Evolutionary conservation across 2,329 filamentous ascomycete species (phyloP), one percentile per base, ranked within the genome.

Genomic region (Orbilia brochopaga): DNA sequence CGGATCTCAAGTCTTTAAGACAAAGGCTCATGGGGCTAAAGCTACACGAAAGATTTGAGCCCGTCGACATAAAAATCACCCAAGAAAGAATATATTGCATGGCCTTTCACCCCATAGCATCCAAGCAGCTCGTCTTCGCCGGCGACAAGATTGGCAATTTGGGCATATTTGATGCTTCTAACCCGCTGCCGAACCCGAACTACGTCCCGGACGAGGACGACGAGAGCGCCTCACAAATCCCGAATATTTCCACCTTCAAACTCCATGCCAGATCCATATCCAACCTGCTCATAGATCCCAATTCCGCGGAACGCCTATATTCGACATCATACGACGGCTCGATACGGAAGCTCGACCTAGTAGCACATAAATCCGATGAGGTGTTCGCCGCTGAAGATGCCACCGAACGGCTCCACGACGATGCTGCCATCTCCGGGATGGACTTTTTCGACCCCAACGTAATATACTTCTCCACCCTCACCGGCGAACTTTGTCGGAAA

Each of bases 241-340:
- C 83, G 0, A 85, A 88, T 0, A 90, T 97, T 15, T 90, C 91
- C 0, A 92, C 90, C 0, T 89, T 97, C 78, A 96, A 97, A 78
- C 88, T 91, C 0, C 94, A 99, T 75, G 88, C 90, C 0, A 85
- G 92, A 10, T 97, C 94, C 0, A 96, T 99, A 56, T 88, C 90
- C 0, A 88, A 90, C 0, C 91, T 97, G 78, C 85, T 90, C 27
- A 90, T 96, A 75, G 87, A 90, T 0, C 86, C 88, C 0, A 83
- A 85, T 13, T 90, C 95, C 65, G 82, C 85, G 0, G 92, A 91
- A 46, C 85, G 87, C 0, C 83, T 99, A 0, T 96, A 89, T 77
- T 91, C 92, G 0, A 87, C 90, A 0, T 97, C 92, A 0, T 97
- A 99, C 79, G 94, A 99, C 79, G 94, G 91, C 0, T 92, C 91